Evolutionary conservation across 768 basidiomycete genomes (phyloP), one percentile per base, ranked within the genome.

Genomic region (Lactarius sp.): DNA sequence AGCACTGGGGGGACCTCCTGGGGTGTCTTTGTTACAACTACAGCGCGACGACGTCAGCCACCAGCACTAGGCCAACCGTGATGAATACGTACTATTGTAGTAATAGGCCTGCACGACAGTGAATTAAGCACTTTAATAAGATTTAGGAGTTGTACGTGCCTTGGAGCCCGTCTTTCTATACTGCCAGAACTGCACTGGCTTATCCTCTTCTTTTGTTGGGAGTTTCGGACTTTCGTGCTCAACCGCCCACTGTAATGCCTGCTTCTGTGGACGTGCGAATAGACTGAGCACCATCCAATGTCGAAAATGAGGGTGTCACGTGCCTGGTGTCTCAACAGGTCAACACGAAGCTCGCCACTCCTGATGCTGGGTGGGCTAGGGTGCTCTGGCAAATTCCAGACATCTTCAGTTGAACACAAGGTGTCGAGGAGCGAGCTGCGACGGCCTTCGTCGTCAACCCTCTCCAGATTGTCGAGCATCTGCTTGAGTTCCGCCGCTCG

Each of bases 141-240:
- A 8, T 31, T 39, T 12, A 61, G 31, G 36, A 16, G n/a, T 22
- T 42, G 9, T 16, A 67, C 77, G 18, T 62, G 85, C 90, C 77
- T 87, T 85, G 54, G 71, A 70, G 0, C 77, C 80, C 34, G 73
- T 77, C 70, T 82, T 86, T 69, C 75, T 81, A 34, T 86, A 73
- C 70, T 92, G 86, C 94, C 94, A 97, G 69, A 97, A 94, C 73
- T 96, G 94, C 1, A 93, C 89, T 0, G 92, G 87, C 41, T 79
- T 81, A 62, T 94, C 92, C 0, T 73, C 71, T 55, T 85, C 84
- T 37, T 76, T 81, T 61, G 77, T 81, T 2, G 94, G 94, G 13
- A 94, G 74, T 44, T 74, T 73, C 0, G 94, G 94, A 69, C 91
- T 85, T 73, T 97, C 94, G 33, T 78, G 83, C 16, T 85, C 81